A percentile compares a stretch with the other conserved stretches of the same genome.
phyloP scores from a whole-genome alignment of 2,329 filamentous ascomycete species.

The Colletotrichum sp. region DNA sequence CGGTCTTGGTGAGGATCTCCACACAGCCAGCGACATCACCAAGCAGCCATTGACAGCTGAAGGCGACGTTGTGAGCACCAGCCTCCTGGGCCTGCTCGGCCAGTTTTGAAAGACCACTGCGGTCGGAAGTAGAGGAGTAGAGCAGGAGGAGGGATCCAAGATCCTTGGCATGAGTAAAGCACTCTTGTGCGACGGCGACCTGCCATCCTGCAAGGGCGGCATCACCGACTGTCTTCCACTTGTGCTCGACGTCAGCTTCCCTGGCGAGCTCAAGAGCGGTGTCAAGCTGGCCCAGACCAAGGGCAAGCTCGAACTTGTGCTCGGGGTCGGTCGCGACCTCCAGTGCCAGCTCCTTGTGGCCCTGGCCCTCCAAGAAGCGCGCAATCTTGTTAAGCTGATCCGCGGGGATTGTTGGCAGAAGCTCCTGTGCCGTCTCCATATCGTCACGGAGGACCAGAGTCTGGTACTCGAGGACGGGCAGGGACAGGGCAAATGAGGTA shows the following conservation, averaged over 20 bases:
- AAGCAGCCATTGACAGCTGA: conserved; percentile 87
- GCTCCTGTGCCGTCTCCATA: conserved; percentile 86
- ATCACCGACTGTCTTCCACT: conserved; percentile 98
- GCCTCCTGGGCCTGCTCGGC: conserved; percentile 76
- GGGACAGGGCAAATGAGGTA: conserved; percentile 87
- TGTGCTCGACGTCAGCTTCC: conserved; percentile 87
- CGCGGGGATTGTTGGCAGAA: conserved; percentile 83
- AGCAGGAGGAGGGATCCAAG: conserved; percentile 87
- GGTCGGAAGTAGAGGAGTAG: conserved; percentile 84
- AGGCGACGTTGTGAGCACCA: conserved; percentile 90
- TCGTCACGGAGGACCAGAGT: conserved; percentile 93
- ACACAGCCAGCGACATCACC: conserved; percentile 84
- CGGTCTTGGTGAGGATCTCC: conserved; percentile 78
- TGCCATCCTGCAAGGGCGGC: conserved; percentile 89
- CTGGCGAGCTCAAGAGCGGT: conserved; percentile 86
- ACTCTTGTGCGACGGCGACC: conserved; percentile 86
- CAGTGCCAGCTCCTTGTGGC: conserved; percentile 93
- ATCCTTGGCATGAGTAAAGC: conserved; percentile 90
- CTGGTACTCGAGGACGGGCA: conserved; percentile 95
- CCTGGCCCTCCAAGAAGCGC: conserved; percentile 95
- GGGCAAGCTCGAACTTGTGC: conserved; percentile 93
- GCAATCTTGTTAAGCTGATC: conserved; percentile 98
- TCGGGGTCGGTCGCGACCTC: conserved; percentile 94
- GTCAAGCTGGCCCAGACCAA: conserved; percentile 82
- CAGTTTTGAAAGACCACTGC: conserved; percentile 73